Conservation (phyloP, 2,329 filamentous ascomycete species). For the Fusarium metavorans region DNA sequence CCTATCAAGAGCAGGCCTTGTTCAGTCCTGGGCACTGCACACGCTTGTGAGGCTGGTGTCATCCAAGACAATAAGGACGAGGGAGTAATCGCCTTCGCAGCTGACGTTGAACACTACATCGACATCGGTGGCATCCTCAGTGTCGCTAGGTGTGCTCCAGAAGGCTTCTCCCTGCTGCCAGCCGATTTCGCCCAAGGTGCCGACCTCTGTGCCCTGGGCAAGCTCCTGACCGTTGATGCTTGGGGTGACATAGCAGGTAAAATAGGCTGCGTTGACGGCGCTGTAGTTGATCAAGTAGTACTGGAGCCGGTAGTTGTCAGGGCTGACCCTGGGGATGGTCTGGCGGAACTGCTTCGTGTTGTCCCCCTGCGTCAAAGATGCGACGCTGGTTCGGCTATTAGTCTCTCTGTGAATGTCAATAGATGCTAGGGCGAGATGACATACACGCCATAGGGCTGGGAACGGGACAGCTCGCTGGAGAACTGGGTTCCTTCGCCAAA, state of each 20-base stretch:
- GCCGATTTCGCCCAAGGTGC: neutral
- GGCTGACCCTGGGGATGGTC: neutral
- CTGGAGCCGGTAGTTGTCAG: neutral
- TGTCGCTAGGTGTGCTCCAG: neutral
- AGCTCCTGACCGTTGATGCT: neutral
- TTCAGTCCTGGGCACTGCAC: neutral
- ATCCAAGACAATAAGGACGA: neutral
- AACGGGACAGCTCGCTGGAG: neutral
- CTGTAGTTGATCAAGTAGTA: constrained; percentile 2
- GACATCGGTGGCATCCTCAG: neutral
- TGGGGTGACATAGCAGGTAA: neutral
- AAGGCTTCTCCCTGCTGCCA: neutral
- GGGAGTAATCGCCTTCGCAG: neutral
- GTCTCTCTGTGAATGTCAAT: neutral
- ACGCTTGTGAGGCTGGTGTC: constrained; percentile 3
- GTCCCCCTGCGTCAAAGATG: neutral
- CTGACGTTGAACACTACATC: neutral
- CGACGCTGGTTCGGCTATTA: neutral
- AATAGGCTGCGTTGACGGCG: neutral
- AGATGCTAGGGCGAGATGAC: neutral
- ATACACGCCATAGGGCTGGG: neutral
- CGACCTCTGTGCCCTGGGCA: neutral
- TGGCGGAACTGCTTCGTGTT: neutral
- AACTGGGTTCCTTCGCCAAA: neutral
- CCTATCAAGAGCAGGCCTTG: neutral